Base-by-base conservation (phyloP, 2,329 filamentous ascomycete species). In the Colletotrichum echinochloae region DNA sequence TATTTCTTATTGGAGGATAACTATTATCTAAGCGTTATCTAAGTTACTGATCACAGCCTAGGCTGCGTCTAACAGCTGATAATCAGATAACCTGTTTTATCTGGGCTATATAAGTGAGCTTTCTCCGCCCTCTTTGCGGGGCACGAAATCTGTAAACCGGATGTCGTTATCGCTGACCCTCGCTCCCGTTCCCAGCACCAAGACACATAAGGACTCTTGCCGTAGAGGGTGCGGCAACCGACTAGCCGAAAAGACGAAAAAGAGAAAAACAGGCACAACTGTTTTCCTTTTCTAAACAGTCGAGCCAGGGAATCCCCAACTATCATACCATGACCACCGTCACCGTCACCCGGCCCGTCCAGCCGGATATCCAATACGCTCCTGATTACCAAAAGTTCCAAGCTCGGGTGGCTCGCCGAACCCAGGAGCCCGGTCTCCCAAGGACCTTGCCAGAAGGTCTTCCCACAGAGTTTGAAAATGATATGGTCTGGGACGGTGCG, bases 321-420 rank as follows among this genome's bases (percentile, higher is more conserved):
- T 41, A 11, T 23, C 30, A 5, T 26, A 48, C 28, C 23, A 70
- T 70, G 67, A 44, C 67, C 44, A 59, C 64, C 16, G 37, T 41
- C 2, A 59, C 64, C 18, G 18, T 70, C 30, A 18, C 67, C 51
- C 81, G 80, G 2, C 79, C 79, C 2, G 83, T 83, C 33, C 87
- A 89, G 74, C 88, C 88, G 0, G 88, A 90, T 73, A 91, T 90
- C 64, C 78, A 80, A 1, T 91, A 90, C 75, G 80, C 83, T 0
- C 88, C 89, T 0, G 81, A 89, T 72, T 81, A 81, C 54, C 80
- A 83, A 35, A 89, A 86, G 73, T 91, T 86, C 73, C 80, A 85
- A 39, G 83, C 83, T 3, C 84, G 88, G 5, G 81, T 81, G 23
- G 78, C 84, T 52, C 79, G 81, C 7, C 81, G 86, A 5, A 76